Evolutionary conservation across 345 rosid species (phyloP), one percentile per base, ranked within the genome.

Genomic region (Carallia pectinifolia): DNA sequence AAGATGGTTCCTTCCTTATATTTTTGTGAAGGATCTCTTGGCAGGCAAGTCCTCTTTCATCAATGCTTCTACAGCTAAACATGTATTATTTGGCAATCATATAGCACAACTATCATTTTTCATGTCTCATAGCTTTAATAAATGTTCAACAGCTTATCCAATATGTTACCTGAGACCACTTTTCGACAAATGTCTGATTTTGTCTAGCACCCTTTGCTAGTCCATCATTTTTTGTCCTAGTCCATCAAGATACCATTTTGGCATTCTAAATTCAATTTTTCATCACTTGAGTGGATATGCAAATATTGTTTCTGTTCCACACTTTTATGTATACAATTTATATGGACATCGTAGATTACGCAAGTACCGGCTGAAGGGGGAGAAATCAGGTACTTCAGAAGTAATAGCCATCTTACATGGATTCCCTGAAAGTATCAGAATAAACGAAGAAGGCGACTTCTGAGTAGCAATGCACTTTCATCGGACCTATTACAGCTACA

Each of bases 351-450:
- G 83, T 79, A 91, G 97, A 60, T 78, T 88, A 72, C 68, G 81
- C 44, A 89, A 77, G 79, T 88, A 91, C 74, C 91, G 96, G 98
- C 77, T 93, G 73, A 89, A 88, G 79, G 97, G 96, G 2, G 91
- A 89, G 79, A 91, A 88, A 81, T 89, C 88, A 19, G 96, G 93
- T 70, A 87, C 79, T 1, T 78, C 90, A 3, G 97, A 93, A 77
- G 85, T 83, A 30, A 64, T 91, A 15, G 92, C 96, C 53, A 65
- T 80, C 67, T 70, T 88, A 68, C 97, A 92, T 1, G 97, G 91
- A 34, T 89, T 68, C 68, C 95, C 96, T 0, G 96, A 93, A 81
- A 89, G 91, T 59, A 80, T 91, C 36, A 81, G 97, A 47, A 87
- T 80, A 13, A 91, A 94, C 64, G 58, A 81, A 77, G 82, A 88